Base-by-base conservation (phyloP, 108 stramenopile species). In the Fragilaria radians region DNA sequence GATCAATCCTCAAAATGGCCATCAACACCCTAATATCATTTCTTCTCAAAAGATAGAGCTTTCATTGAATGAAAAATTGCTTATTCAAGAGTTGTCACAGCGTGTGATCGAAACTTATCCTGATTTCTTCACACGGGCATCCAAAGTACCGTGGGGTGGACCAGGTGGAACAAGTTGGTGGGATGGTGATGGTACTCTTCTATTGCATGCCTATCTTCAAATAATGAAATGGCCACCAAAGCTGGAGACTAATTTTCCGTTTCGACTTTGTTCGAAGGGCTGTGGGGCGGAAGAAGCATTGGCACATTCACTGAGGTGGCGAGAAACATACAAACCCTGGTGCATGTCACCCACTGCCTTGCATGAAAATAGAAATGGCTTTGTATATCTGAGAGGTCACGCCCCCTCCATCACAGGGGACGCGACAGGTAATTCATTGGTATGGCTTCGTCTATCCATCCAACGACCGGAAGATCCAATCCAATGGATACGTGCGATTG, bases 1-100 rank as follows among this genome's bases (percentile, higher is more conserved):
- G 97, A 96, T 69, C 87, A 85, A 52, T 96, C 97, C 61, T 97
- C 95, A 78, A 98, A 98, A 66, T 88, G 94, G 21, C 77, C 93
- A 55, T 89, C 36, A 42, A 42, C 14, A 42, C 14, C 36, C 36
- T 11, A 42, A 42, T 11, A 14, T 14, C 36, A 11, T 42, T 14
- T 42, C 36, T 11, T 14, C 36, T 7, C 36, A 11, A 14, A 14
- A 42, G 11, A 11, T 42, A 14, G 14, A 42, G 7, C 36, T 42
- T 42, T 42, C 36, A 7, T 11, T 7, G 14, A 42, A 42, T 14
- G 36, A 42, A 42, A 14, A 42, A 7, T 7, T 14, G 11, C 14
- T 42, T 7, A 14, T 42, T 14, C 7, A 42, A 42, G 36, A 42
- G 14, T 14, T 42, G 36, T 42, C 36, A 42, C 36, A 14, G 11